Conservation (phyloP, 768 basidiomycete genomes). For the Pluteus cervinus region DNA sequence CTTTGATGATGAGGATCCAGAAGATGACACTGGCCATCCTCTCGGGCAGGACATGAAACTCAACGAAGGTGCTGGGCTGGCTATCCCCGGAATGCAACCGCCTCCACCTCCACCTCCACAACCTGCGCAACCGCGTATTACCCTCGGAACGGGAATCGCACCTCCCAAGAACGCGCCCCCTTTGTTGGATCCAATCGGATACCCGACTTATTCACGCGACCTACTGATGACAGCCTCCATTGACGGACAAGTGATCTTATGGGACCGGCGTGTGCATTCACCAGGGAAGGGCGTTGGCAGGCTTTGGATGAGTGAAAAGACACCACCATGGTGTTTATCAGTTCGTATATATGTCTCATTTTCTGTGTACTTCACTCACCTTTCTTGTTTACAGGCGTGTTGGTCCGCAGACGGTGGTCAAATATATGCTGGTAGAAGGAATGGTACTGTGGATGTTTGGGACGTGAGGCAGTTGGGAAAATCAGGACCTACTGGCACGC, state of each 20-base stretch:
- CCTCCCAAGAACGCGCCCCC: constrained; percentile 76
- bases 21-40: constrained; percentile 45
- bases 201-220: constrained; percentile 69
- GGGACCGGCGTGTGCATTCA: constrained; percentile 75
- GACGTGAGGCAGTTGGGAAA: constrained; percentile 81
- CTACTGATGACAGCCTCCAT: constrained; percentile 84
- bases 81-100: constrained; percentile 3
- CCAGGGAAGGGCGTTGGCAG: constrained; percentile 72
- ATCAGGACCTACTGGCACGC: constrained; percentile 55
- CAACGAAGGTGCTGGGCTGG: no score
- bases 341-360: constrained; percentile 38
- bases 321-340: constrained; percentile 93
- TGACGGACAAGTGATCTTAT: constrained; percentile 88
- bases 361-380: neutral
- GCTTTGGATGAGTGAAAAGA: constrained; percentile 86
- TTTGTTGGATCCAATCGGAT: constrained; percentile 55
- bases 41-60: constrained; percentile 6
- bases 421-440: constrained; percentile 86
- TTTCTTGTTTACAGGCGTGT: constrained; percentile 57
- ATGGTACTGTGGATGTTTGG: constrained; percentile 90
- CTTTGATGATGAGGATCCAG: constrained; percentile 84
- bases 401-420: constrained; percentile 89
- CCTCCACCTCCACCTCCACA: constrained; percentile 11
- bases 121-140: constrained; percentile 22
- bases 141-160: constrained; percentile 37